Percentiles rank a stretch among this genome's conserved stretches.
These are phyloP conservation scores for Xanthoceras sorbifolium DNA, from an alignment of 345 rosid genomes.

Conservation along the genomic window DNA sequence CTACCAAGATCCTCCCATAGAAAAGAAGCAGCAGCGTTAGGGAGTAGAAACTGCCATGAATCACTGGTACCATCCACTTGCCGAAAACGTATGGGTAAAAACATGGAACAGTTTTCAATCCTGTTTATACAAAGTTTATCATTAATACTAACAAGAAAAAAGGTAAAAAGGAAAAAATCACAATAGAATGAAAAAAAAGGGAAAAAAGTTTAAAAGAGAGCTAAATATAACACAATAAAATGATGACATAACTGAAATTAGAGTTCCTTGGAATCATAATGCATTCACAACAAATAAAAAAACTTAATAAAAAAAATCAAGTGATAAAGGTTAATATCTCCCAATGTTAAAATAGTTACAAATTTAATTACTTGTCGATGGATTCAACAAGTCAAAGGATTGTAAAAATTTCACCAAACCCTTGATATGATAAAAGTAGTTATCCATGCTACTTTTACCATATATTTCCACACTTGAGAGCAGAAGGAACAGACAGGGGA, in stretches of 20 bases:
- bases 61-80: constrained; percentile 75
- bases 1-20: constrained; percentile 97
- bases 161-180: not conserved
- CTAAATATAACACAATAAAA: not conserved
- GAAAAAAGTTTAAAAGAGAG: constrained; percentile 5
- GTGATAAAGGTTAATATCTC: not conserved
- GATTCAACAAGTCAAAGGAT: not conserved
- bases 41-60: constrained; percentile 90
- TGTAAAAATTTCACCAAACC: not conserved
- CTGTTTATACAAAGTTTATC: constrained; percentile 45
- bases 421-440: not conserved
- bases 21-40: constrained; percentile 88
- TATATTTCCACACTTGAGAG: not conserved
- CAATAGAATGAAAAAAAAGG: constrained; percentile 1
- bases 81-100: constrained; percentile 76
- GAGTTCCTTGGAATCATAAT: not conserved
- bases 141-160: not conserved
- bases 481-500: not conserved
- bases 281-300: not conserved
- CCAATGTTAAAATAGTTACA: not conserved
- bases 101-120: constrained; percentile 91
- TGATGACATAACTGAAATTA: not conserved
- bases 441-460: not conserved
- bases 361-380: not conserved
- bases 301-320: not conserved